Evolutionary conservation across 176 grass and related monocot species (phyloP).

Genomic region (Olyra latifolia): DNA sequence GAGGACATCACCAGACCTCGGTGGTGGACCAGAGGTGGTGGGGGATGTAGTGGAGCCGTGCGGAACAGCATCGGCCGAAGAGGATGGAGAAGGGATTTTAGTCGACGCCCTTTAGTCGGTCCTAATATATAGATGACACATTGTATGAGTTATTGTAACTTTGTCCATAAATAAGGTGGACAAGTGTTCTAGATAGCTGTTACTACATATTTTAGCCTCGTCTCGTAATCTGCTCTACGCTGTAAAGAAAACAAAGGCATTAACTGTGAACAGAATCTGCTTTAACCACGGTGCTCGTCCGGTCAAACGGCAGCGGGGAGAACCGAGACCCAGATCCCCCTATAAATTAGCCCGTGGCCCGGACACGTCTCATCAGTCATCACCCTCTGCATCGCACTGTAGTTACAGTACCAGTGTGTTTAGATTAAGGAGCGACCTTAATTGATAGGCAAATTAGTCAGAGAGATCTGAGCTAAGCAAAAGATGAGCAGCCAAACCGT

Average conservation of each 20-base stretch:
- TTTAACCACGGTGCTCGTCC: neutral
- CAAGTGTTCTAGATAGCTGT: too few relatives aligned
- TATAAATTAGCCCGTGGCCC: slow-evolving; percentile 34
- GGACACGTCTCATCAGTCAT: slow-evolving; percentile 5
- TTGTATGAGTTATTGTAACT: too few relatives aligned
- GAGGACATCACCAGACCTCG: too few relatives aligned
- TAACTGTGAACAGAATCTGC: slow-evolving; percentile 42
- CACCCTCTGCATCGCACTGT: neutral
- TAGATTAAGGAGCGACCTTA: neutral
- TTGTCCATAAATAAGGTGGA: too few relatives aligned
- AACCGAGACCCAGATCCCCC: neutral
- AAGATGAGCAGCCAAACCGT: slow-evolving; percentile 16
- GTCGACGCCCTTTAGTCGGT: too few relatives aligned
- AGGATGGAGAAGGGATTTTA: too few relatives aligned
- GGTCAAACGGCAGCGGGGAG: slow-evolving; percentile 29
- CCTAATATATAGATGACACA: too few relatives aligned
- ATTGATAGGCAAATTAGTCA: neutral
- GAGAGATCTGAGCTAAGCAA: neutral
- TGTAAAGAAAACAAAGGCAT: slow-evolving; percentile 20
- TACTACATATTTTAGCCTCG: neutral
- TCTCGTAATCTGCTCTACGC: neutral
- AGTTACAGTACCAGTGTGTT: neutral
- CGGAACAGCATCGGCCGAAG: too few relatives aligned
- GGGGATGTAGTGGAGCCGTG: too few relatives aligned
- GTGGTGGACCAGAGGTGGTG: too few relatives aligned